A percentile compares a stretch with the other conserved stretches of the same genome.
phyloP scores from a whole-genome alignment of 2,329 filamentous ascomycete genomes.

The Dactylellina drechsleri region DNA sequence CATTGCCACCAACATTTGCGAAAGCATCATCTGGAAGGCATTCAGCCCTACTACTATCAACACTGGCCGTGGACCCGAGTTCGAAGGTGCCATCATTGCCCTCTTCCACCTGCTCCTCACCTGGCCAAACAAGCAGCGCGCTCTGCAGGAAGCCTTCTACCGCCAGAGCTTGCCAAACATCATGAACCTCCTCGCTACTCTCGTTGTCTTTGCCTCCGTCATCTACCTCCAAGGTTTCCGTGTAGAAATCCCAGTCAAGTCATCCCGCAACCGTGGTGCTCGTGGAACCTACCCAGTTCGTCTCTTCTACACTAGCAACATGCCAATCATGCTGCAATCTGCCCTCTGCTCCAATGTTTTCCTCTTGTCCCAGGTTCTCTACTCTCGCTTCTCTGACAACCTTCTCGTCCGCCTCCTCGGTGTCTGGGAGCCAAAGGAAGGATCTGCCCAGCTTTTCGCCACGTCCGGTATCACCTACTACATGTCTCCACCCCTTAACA shows the following conservation, averaged over 20 bases:
- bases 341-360: slow-evolving; percentile 99
- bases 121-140: slow-evolving; percentile 99
- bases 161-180: slow-evolving; percentile 99
- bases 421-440: slow-evolving; percentile 97
- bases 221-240: slow-evolving; percentile 99
- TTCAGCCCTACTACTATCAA: slow-evolving; percentile 99
- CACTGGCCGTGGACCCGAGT: slow-evolving; percentile 98
- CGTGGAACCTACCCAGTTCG: slow-evolving; percentile 92
- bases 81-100: slow-evolving; percentile 97
- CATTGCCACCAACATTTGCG: slow-evolving; percentile 99
- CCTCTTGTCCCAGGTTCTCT: slow-evolving; percentile 98
- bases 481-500: slow-evolving; percentile 98
- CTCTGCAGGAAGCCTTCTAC: slow-evolving; percentile 98
- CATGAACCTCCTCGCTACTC: slow-evolving; percentile 95
- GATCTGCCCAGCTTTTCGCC: slow-evolving; percentile 93
- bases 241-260: slow-evolving; percentile 99
- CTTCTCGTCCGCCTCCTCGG: slow-evolving; percentile 95
- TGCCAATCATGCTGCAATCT: slow-evolving; percentile 99
- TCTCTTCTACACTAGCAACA: slow-evolving; percentile 99
- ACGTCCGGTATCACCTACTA: slow-evolving; percentile 96
- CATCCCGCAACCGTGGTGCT: slow-evolving; percentile 96
- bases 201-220: slow-evolving; percentile 92
- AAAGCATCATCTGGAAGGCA: slow-evolving; percentile 99
- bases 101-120: slow-evolving; percentile 98
- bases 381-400: slow-evolving; percentile 99